phyloP scores from a whole-genome alignment of 495 filamentous ascomycete genomes.

The Rhypophila decipiens region DNA sequence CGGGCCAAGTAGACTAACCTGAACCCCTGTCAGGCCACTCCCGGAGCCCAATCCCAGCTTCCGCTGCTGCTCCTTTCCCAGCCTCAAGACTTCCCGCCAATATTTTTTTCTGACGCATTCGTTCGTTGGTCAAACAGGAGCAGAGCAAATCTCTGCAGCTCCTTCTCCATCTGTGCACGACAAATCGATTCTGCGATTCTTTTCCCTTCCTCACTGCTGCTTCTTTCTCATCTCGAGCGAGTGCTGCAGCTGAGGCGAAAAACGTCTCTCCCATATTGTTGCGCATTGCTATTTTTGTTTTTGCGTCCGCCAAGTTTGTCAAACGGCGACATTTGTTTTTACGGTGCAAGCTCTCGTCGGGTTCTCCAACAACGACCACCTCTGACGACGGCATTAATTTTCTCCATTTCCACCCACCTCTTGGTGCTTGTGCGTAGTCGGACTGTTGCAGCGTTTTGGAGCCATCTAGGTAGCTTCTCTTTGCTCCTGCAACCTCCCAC shows the following conservation, averaged over 20 bases:
- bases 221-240: not conserved
- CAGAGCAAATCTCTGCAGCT: constrained; percentile 2
- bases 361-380: too few relatives aligned
- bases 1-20: too few relatives aligned
- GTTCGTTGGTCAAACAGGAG: not conserved
- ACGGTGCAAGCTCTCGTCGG: too few relatives aligned
- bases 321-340: too few relatives aligned
- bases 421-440: not conserved
- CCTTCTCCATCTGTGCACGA: not conserved
- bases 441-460: not conserved
- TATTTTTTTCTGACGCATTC: constrained; percentile 7
- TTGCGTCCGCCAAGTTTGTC: too few relatives aligned
- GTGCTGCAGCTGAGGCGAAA: not conserved
- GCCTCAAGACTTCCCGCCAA: not conserved
- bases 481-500: not conserved
- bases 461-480: not conserved
- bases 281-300: not conserved
- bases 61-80: not conserved
- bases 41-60: constrained; percentile 18
- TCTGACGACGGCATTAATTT: not conserved
- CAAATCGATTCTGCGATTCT: not conserved
- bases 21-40: not conserved
- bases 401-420: not conserved
- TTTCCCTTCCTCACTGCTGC: not conserved
- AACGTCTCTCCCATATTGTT: not conserved